Evolutionary conservation across 371 early-diverging fungal genomes (phyloP).

Genomic region (Mucor plumbeus): DNA sequence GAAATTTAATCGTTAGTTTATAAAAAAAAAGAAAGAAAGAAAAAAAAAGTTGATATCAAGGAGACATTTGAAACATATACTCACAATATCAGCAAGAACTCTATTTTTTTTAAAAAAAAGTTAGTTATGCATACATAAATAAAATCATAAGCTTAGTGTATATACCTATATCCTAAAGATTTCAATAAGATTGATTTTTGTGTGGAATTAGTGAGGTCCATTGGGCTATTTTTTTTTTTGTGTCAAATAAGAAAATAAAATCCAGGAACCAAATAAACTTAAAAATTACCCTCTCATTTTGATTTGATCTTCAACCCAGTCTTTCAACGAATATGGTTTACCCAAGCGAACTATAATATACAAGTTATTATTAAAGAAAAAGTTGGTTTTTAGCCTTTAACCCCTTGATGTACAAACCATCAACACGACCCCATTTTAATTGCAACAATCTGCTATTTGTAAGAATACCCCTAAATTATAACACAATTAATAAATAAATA

Average conservation of each 20-base stretch:
- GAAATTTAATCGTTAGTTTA: not conserved
- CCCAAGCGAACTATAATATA: slow-evolving; percentile 72
- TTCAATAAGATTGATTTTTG: slow-evolving; percentile 54
- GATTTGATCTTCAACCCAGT: slow-evolving; percentile 69
- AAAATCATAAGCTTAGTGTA: not conserved
- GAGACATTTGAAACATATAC: slow-evolving; percentile 13
- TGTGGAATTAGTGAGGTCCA: slow-evolving; percentile 33
- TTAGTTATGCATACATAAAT: not conserved
- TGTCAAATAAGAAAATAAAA: too few relatives aligned
- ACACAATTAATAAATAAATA: not conserved
- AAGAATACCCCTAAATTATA: slow-evolving; percentile 48
- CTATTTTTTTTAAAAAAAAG: slow-evolving; percentile 29
- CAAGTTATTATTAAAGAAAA: not conserved
- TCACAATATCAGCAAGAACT: slow-evolving; percentile 74
- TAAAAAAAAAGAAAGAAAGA: not conserved
- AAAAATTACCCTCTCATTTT: slow-evolving; percentile 50
- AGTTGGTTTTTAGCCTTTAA: not conserved
- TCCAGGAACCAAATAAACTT: not conserved
- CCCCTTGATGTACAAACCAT: slow-evolving; percentile 38
- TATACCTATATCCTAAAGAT: slow-evolving; percentile 62
- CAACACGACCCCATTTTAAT: slow-evolving; percentile 81
- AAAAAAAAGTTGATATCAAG: not conserved
- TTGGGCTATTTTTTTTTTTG: slow-evolving; percentile 31
- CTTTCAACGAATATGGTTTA: slow-evolving; percentile 74
- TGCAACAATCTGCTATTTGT: slow-evolving; percentile 65